phyloP scores from a whole-genome alignment of 768 basidiomycete genomes.

The Lanmaoa rubissima region DNA sequence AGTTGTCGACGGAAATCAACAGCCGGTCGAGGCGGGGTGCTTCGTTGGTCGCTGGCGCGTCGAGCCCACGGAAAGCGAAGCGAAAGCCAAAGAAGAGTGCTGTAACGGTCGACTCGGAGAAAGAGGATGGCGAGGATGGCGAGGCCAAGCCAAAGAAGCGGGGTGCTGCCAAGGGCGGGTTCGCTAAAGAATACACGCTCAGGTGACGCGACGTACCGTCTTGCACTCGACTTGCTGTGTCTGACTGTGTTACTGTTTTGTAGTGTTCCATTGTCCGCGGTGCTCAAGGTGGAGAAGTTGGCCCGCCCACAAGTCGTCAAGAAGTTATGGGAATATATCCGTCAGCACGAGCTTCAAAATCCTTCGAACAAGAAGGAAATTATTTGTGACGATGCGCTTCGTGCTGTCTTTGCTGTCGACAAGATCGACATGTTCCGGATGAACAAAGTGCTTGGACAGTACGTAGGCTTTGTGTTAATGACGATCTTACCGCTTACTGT shows the following conservation, averaged over 20 bases:
- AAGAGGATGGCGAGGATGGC: slow-evolving; percentile 45
- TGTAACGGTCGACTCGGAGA: slow-evolving; percentile 47
- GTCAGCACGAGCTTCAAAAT: slow-evolving; percentile 78
- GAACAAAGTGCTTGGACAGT: slow-evolving; percentile 89
- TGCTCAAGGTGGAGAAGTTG: slow-evolving; percentile 65
- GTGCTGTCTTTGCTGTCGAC: slow-evolving; percentile 74
- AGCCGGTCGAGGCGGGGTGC: slow-evolving; percentile 50
- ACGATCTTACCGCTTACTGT: not conserved
- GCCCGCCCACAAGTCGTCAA: slow-evolving; percentile 92
- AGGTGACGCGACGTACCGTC: slow-evolving; percentile 44
- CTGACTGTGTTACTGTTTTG: not conserved
- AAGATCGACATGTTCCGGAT: slow-evolving; percentile 93
- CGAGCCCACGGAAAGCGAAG: slow-evolving; percentile 46
- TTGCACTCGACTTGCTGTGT: slow-evolving; percentile 5
- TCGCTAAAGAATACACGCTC: slow-evolving; percentile 72
- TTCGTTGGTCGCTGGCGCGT: slow-evolving; percentile 34
- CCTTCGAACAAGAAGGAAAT: slow-evolving; percentile 82
- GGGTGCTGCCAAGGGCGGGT: slow-evolving; percentile 63
- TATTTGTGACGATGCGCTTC: slow-evolving; percentile 70
- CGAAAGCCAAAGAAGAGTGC: slow-evolving; percentile 52
- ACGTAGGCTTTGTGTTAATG: slow-evolving; percentile 18
- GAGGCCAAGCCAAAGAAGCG: slow-evolving; percentile 50
- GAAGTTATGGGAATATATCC: slow-evolving; percentile 87
- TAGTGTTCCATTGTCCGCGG: slow-evolving; percentile 70
- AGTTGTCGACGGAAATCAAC: slow-evolving; percentile 70